A percentile compares a stretch with the other conserved stretches of the same genome.
Conservation (phyloP, 305 asterid species). For the Solanum hybrid region DNA sequence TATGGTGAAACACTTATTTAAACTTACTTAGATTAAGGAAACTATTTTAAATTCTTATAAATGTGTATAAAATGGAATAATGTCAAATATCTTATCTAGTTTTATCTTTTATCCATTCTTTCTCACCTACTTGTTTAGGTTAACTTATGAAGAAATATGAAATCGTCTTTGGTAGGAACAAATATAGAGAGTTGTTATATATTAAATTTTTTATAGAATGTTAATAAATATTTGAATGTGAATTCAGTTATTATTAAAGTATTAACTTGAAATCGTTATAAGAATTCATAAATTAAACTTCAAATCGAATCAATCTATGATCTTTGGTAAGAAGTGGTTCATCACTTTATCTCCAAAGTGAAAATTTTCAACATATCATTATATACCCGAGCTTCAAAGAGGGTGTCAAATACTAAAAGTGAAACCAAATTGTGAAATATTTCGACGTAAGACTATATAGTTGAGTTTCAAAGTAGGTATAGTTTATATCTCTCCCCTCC, state of each 20-base stretch:
- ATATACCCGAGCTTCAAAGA: not conserved
- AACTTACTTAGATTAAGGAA: not conserved
- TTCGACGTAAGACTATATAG: not conserved
- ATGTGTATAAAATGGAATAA: not conserved
- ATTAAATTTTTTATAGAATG: too few species aligned
- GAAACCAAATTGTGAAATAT: not conserved
- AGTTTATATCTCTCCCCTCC: not conserved
- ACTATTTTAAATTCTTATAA: not conserved
- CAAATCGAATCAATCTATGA: too few species aligned
- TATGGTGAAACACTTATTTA: not conserved
- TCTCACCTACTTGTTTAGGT: not conserved
- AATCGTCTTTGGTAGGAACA: too few species aligned
- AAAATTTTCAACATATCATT: too few species aligned
- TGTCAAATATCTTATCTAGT: not conserved
- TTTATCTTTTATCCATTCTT: not conserved
- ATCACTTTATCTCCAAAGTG: too few species aligned
- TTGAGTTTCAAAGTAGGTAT: not conserved
- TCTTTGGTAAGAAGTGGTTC: too few species aligned
- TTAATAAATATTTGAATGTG: too few species aligned
- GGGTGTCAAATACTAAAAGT: not conserved
- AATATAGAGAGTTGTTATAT: too few species aligned
- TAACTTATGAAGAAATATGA: not conserved
- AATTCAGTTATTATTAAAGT: too few species aligned
- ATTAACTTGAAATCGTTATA: too few species aligned
- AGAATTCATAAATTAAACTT: too few species aligned